These are phyloP conservation scores for Penicillium odoratum DNA, from an alignment of 495 filamentous ascomycete species.

Conservation along the genomic window DNA sequence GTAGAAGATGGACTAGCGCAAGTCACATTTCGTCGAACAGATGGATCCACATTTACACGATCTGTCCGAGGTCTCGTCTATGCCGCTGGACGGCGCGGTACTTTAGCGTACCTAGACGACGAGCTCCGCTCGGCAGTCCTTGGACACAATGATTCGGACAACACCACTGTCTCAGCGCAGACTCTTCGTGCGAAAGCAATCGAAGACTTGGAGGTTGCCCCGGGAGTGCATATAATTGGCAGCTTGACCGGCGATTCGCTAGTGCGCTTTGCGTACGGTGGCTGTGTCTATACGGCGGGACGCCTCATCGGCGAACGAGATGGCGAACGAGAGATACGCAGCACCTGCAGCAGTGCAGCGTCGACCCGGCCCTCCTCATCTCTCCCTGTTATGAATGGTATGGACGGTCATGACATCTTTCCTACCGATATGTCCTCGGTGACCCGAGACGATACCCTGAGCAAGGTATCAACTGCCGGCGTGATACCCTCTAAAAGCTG, in stretches of 20 bases:
- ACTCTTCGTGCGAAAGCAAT: slow-evolving; percentile 57
- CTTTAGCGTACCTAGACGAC: slow-evolving; percentile 53
- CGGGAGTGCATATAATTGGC: slow-evolving; percentile 59
- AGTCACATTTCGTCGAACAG: slow-evolving; percentile 47
- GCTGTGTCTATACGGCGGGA: slow-evolving; percentile 59
- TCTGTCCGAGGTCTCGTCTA: slow-evolving; percentile 55
- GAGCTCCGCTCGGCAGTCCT: slow-evolving; percentile 54
- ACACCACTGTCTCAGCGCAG: slow-evolving; percentile 50
- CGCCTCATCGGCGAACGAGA: slow-evolving; percentile 44
- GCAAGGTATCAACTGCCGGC: slow-evolving; percentile 19
- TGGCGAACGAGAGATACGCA: slow-evolving; percentile 16
- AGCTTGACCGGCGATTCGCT: slow-evolving; percentile 66
- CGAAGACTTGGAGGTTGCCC: slow-evolving; percentile 55
- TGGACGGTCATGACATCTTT: slow-evolving; percentile 43
- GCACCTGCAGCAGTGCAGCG: slow-evolving; percentile 17
- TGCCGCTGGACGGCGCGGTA: slow-evolving; percentile 61
- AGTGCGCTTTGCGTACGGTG: slow-evolving; percentile 62
- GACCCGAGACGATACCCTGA: slow-evolving; percentile 27
- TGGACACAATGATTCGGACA: slow-evolving; percentile 22
- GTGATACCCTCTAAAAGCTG: slow-evolving; percentile 17
- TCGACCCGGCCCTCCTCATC: slow-evolving; percentile 24
- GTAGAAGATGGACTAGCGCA: slow-evolving; percentile 31
- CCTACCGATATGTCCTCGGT: slow-evolving; percentile 12
- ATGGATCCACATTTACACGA: slow-evolving; percentile 48
- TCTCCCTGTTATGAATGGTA: slow-evolving; percentile 41